Conservation (phyloP, 2,329 filamentous ascomycete species). For the Emergomyces orientalis region DNA sequence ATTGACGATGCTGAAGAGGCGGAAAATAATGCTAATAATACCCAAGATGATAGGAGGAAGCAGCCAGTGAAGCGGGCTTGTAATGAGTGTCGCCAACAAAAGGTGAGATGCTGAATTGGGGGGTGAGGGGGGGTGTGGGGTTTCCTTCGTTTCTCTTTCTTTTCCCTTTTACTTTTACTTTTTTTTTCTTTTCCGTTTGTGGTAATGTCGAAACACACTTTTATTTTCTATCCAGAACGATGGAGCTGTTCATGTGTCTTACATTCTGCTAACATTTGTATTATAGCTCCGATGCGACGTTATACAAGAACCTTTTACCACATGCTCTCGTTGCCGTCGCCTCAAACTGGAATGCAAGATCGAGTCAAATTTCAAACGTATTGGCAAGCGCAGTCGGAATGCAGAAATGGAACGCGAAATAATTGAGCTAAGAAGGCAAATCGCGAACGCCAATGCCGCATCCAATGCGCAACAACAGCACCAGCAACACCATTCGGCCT, state of each 20-base stretch:
- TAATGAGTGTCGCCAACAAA: constrained; percentile 62
- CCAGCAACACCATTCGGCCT: constrained; percentile 18
- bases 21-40: constrained; percentile 18
- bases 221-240: not conserved
- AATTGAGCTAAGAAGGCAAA: constrained; percentile 41
- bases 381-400: constrained; percentile 58
- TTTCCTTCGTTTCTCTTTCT: no score
- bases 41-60: constrained; percentile 35
- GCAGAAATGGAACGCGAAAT: constrained; percentile 54
- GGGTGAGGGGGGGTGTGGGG: no score
- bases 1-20: constrained; percentile 35
- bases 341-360: constrained; percentile 56
- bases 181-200: not conserved
- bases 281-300: constrained; percentile 57
- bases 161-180: not conserved
- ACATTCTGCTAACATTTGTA: constrained; percentile 7
- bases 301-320: constrained; percentile 52
- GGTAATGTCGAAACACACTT: not conserved
- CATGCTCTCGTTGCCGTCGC: constrained; percentile 54
- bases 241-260: not conserved
- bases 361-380: constrained; percentile 58
- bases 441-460: constrained; percentile 30
- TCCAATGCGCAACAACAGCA: constrained; percentile 19
- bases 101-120: constrained; percentile 38
- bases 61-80: constrained; percentile 53